These are phyloP conservation scores for Cyclanthera cordifolia DNA, from an alignment of 306 rosid genomes.

Conservation along the genomic window DNA sequence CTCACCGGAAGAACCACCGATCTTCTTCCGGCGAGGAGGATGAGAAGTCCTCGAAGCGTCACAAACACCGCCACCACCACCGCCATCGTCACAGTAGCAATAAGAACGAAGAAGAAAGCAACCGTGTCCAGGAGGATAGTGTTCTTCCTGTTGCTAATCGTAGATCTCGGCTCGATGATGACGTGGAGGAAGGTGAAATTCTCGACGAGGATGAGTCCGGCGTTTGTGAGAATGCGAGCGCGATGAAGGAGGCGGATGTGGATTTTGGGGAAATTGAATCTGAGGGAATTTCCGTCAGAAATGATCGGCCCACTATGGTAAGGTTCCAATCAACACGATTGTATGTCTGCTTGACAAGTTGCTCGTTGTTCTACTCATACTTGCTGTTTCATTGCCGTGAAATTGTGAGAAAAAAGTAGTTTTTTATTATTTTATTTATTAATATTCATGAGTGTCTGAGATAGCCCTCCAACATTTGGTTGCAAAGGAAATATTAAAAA, in stretches of 20 bases:
- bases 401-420: background rate
- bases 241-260: constrained; percentile 23
- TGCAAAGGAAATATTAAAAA: too few relatives aligned
- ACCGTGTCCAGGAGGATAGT: constrained; percentile 21
- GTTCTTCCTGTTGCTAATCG: constrained; percentile 4
- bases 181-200: constrained; percentile 93
- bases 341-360: constrained; percentile 18
- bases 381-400: background rate
- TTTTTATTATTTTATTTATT: too few relatives aligned
- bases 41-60: constrained; percentile 63
- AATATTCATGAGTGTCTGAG: too few relatives aligned
- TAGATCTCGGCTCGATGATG: constrained; percentile 33
- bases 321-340: background rate
- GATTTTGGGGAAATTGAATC: constrained; percentile 44
- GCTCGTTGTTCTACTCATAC: background rate
- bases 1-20: constrained; percentile 58
- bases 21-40: constrained; percentile 41
- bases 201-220: constrained; percentile 51
- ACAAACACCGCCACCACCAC: constrained; percentile 51
- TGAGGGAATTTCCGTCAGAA: constrained; percentile 26
- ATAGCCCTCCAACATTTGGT: too few relatives aligned
- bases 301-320: constrained; percentile 45
- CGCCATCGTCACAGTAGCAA: constrained; percentile 46
- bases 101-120: constrained; percentile 37
- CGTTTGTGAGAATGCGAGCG: constrained; percentile 27